Base-by-base conservation (phyloP, 495 filamentous ascomycete genomes). In the Penicillium taxi region DNA sequence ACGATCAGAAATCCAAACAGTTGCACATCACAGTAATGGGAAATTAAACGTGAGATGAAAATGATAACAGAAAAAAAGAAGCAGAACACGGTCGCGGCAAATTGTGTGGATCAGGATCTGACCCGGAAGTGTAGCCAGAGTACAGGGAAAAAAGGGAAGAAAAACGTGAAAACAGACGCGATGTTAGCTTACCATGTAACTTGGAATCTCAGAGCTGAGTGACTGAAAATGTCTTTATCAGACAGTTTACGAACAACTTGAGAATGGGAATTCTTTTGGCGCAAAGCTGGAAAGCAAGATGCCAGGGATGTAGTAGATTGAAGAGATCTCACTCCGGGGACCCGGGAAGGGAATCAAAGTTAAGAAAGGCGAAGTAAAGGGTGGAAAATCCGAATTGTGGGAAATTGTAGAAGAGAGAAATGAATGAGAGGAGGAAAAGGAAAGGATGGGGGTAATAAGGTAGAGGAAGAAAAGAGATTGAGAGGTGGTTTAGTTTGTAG, bases 61-160 rank as follows among this genome's bases (percentile, higher is more conserved):
- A 18, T 16, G 26, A 38, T 28, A 12, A 5, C 14, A 25, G 27
- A 16, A 5, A 25, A 15, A 15, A 28, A 34, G 46, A 38, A 25
- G 29, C 30, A 51, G 44, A n/a, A 51, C 50, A 51, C 53, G 53
- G 53, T 56, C 53, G 53, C 50, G 50, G 47, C 40, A 48, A 46
- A 51, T 45, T 56, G 46, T 47, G 50, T 56, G 50, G 50, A 53
- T 52, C 48, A 55, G 38, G 48, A 47, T 48, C 37, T 36, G 41
- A 39, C 41, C 41, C 38, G 42, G 39, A 55, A 45, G 41, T 45
- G 45, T 52, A 52, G 42, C n/a, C 14, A 42, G 30, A 37, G 32
- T 48, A 42, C 27, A 41, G 22, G n/a, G n/a, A 14, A 33, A 14
- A 36, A 39, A 22, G 35, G 23, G 11, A 21, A 28, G 12, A 34